A percentile compares a stretch with the other conserved stretches of the same genome.
These are phyloP conservation scores for Rosa persica DNA, from an alignment of 306 rosid species.

Conservation along the genomic window DNA sequence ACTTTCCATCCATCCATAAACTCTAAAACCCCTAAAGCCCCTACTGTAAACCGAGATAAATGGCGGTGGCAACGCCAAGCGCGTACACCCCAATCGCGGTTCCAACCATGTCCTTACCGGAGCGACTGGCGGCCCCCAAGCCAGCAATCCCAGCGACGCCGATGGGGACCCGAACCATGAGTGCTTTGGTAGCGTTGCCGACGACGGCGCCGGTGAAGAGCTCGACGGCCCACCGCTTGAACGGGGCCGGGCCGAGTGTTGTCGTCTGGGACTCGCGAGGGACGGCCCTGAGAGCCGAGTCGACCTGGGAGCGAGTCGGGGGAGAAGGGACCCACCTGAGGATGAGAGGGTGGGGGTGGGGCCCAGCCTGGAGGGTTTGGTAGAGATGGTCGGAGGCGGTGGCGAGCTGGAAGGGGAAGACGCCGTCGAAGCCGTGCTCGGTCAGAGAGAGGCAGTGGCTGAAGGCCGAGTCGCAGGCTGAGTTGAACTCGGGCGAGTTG, in stretches of 20 bases:
- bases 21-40: not conserved
- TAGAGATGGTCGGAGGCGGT: conserved; percentile 66
- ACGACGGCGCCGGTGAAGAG: conserved; percentile 55
- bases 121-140: conserved; percentile 54
- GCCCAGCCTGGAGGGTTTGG: conserved; percentile 24
- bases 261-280: not conserved
- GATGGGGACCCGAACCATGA: conserved; percentile 56
- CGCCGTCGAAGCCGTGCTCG: conserved; percentile 58
- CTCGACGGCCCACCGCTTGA: conserved; percentile 66
- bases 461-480: conserved; percentile 64
- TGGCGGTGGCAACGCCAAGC: conserved; percentile 54
- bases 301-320: conserved; percentile 57
- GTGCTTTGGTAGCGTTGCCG: conserved; percentile 47
- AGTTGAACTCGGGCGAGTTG: conserved; percentile 51
- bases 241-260: conserved; percentile 35
- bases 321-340: conserved; percentile 58
- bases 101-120: conserved; percentile 47
- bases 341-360: conserved; percentile 48
- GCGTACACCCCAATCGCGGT: conserved; percentile 64
- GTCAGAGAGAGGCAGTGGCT: conserved; percentile 61
- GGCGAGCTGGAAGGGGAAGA: conserved; percentile 71
- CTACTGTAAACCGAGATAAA: conserved; percentile 38
- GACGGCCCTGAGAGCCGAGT: conserved; percentile 57
- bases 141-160: conserved; percentile 73
- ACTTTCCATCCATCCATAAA: not conserved